Conservation (phyloP, 2,329 filamentous ascomycete species). For the Amylocarpus encephaloides region DNA sequence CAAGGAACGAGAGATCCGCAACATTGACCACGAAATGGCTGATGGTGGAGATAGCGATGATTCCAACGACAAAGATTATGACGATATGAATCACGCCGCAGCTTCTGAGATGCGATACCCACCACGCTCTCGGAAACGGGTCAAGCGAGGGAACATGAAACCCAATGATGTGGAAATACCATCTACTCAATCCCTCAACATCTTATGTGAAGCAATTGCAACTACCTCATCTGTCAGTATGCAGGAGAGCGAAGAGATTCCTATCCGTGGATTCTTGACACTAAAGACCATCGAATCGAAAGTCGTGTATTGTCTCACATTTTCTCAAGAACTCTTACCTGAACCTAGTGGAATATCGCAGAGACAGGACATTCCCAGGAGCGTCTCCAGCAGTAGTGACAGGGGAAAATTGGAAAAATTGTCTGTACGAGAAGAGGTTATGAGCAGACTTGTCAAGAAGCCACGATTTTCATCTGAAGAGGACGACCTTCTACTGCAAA, state of each 20-base stretch:
- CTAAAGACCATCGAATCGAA: slow-evolving; percentile 15
- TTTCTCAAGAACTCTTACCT: slow-evolving; percentile 14
- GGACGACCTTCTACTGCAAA: background rate
- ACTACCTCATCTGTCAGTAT: slow-evolving; percentile 8
- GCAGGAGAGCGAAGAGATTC: slow-evolving; percentile 19
- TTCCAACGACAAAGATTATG: slow-evolving; percentile 18
- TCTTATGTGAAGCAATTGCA: slow-evolving; percentile 15
- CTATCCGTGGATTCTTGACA: slow-evolving; percentile 15
- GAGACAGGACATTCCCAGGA: background rate
- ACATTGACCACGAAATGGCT: slow-evolving; percentile 11
- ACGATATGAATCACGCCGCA: slow-evolving; percentile 12
- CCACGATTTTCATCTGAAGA: background rate
- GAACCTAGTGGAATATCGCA: background rate
- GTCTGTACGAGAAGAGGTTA: background rate
- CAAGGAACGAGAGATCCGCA: slow-evolving; percentile 15
- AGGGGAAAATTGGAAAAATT: background rate
- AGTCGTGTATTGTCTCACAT: slow-evolving; percentile 16
- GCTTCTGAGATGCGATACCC: slow-evolving; percentile 6
- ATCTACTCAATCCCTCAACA: slow-evolving; percentile 12
- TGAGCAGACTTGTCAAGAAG: background rate
- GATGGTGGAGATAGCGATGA: slow-evolving; percentile 13
- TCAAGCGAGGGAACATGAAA: slow-evolving; percentile 6
- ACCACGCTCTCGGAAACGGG: slow-evolving; percentile 10
- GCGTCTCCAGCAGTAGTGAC: background rate
- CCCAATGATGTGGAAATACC: background rate